These are phyloP conservation scores for Cystofilobasidium macerans DNA, from an alignment of 768 basidiomycete genomes.

Conservation along the genomic window DNA sequence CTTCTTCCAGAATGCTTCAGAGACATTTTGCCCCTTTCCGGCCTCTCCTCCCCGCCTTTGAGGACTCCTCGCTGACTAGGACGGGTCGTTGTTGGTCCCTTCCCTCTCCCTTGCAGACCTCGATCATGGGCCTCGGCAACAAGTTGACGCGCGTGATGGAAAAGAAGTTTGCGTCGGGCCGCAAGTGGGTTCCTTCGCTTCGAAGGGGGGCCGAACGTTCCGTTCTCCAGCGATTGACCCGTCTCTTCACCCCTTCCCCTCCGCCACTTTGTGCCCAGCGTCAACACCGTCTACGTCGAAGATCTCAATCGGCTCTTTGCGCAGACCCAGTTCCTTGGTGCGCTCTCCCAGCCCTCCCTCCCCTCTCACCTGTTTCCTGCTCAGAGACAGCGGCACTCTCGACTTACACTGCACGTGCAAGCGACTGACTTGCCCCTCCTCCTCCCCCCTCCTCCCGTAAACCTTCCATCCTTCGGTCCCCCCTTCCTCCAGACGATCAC, in stretches of 20 bases:
- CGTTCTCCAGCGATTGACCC: too few species aligned
- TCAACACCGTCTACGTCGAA: background rate
- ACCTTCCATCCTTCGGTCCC: too few species aligned
- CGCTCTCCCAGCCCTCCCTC: too few species aligned
- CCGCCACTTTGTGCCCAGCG: background rate
- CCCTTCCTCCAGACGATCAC: background rate
- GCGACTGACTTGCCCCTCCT: background rate
- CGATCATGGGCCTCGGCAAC: background rate
- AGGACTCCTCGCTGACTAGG: background rate
- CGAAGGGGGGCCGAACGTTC: too few species aligned
- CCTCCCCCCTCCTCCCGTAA: slow-evolving; percentile 46
- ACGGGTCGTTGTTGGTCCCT: background rate
- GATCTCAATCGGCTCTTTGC: background rate
- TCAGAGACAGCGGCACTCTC: too few species aligned
- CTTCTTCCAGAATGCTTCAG: too few species aligned
- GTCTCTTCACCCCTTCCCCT: background rate
- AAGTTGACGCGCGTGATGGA: background rate
- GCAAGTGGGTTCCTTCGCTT: background rate
- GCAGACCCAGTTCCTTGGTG: slow-evolving; percentile 7
- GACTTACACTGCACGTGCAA: background rate
- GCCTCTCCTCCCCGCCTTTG: too few species aligned
- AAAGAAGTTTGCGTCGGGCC: background rate
- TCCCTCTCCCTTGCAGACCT: background rate
- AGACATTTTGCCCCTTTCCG: too few species aligned
- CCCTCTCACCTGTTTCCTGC: too few species aligned